Conservation (phyloP, 2,329 filamentous ascomycete genomes). For the Microdochium bolleyi region DNA sequence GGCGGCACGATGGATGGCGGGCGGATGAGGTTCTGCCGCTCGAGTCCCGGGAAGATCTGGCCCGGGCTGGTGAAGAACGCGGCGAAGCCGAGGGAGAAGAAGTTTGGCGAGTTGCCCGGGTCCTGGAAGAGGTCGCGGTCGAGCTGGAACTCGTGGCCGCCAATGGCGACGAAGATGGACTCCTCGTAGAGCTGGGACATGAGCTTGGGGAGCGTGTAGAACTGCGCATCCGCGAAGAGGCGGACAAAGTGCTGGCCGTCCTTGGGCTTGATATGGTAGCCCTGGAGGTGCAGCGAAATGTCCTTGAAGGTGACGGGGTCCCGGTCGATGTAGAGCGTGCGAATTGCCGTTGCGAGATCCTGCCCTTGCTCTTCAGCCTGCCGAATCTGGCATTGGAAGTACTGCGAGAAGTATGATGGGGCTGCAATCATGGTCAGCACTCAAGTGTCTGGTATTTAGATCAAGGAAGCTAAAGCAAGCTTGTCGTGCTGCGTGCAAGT, state of each 20-base stretch:
- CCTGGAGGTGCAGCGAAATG: conserved; percentile 84
- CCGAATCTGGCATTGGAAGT: conserved; percentile 77
- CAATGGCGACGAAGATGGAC: conserved; percentile 87
- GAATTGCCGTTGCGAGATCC: conserved; percentile 41
- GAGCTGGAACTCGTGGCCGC: conserved; percentile 80
- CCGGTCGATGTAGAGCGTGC: conserved; percentile 90
- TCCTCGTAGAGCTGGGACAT: conserved; percentile 88
- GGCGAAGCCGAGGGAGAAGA: conserved; percentile 85
- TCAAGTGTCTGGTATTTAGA: background rate
- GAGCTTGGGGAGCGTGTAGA: conserved; percentile 82
- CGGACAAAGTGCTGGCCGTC: conserved; percentile 86
- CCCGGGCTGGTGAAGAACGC: conserved; percentile 76
- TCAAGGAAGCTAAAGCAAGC: background rate
- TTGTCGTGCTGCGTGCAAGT: background rate
- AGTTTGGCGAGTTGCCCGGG: conserved; percentile 90
- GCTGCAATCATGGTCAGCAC: conserved; percentile 41
- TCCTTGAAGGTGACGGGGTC: conserved; percentile 85
- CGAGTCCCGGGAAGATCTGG: conserved; percentile 79
- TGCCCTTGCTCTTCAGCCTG: conserved; percentile 52
- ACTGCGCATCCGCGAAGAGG: conserved; percentile 89
- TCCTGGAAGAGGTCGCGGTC: conserved; percentile 78
- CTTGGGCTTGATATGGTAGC: conserved; percentile 76
- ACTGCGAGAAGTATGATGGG: conserved; percentile 92
- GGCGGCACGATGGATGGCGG: conserved; percentile 83
- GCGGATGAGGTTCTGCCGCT: conserved; percentile 69